Percentiles rank a stretch among this genome's conserved stretches.
These are phyloP conservation scores for Streptanthus diversifolius DNA, from an alignment of 345 rosid species.

Conservation along the genomic window DNA sequence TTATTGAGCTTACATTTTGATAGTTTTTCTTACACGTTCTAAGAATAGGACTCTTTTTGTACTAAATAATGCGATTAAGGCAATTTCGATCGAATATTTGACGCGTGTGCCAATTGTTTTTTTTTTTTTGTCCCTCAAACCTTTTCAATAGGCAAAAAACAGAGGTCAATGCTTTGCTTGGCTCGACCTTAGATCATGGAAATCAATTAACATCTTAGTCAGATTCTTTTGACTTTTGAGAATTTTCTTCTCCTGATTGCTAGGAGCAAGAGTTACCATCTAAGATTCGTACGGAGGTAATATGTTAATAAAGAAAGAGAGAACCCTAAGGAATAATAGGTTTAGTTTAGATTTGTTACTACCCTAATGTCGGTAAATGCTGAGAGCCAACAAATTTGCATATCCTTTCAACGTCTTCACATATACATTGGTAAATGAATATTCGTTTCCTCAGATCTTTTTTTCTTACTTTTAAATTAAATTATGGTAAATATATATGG, in stretches of 20 bases:
- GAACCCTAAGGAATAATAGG: neutral
- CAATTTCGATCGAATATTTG: constrained; percentile 8
- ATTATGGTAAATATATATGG: neutral
- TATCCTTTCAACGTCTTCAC: constrained; percentile 10
- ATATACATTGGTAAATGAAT: constrained; percentile 2
- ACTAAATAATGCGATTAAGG: constrained; percentile 12
- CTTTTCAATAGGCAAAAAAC: constrained; percentile 29
- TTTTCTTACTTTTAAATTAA: neutral
- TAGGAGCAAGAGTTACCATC: constrained; percentile 9
- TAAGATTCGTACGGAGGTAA: constrained; percentile 9
- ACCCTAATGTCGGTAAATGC: constrained; percentile 4
- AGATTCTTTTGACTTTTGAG: constrained; percentile 28
- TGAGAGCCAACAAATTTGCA: neutral
- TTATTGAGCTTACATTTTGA: neutral
- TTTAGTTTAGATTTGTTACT: constrained; percentile 16
- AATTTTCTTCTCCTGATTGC: neutral
- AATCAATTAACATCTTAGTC: constrained; percentile 19
- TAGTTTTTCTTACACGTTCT: constrained; percentile 23
- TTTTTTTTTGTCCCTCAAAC: constrained; percentile 14
- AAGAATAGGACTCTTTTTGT: constrained; percentile 17
- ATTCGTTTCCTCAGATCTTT: neutral
- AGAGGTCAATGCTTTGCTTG: constrained; percentile 20
- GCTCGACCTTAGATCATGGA: neutral
- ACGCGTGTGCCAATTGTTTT: constrained; percentile 16
- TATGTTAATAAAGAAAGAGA: neutral